Percentiles rank a stretch among this genome's conserved stretches.
Conservation (phyloP, 352 stramenopile species). For the Pythium grandisporangium region DNA sequence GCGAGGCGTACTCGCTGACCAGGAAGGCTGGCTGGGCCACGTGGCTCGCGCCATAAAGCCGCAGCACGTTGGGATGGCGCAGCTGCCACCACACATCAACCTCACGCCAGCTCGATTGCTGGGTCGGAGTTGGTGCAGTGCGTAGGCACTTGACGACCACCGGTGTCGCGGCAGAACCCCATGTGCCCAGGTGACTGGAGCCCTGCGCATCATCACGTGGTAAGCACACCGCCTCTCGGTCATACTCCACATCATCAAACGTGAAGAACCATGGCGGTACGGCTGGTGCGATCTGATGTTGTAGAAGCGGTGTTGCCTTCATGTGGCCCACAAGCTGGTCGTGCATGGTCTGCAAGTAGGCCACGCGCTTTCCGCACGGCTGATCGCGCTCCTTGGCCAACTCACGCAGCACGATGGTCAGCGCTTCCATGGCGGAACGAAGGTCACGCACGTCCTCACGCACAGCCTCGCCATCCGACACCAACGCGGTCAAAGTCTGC, state of each 20-base stretch:
- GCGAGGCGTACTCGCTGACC: constrained; percentile 18
- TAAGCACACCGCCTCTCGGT: too few relatives aligned
- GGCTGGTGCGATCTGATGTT: too few relatives aligned
- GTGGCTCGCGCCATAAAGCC: constrained; percentile 23
- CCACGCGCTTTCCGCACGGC: too few relatives aligned
- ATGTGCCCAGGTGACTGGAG: too few relatives aligned
- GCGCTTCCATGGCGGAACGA: constrained; percentile 5
- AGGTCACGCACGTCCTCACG: background rate
- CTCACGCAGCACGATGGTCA: constrained; percentile 8
- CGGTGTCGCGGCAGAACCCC: background rate
- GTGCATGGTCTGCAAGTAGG: too few relatives aligned
- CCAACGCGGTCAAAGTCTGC: too few relatives aligned
- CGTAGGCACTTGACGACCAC: constrained; percentile 16
- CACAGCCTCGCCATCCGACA: constrained; percentile 3
- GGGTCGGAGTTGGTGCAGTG: too few relatives aligned
- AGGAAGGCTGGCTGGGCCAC: constrained; percentile 15
- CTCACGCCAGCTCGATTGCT: too few relatives aligned
- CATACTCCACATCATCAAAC: constrained; percentile 11
- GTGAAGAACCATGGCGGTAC: constrained; percentile 22
- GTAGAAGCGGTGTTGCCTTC: too few relatives aligned
- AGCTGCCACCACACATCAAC: constrained; percentile 19
- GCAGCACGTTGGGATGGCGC: constrained; percentile 25
- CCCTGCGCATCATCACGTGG: too few relatives aligned
- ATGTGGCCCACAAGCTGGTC: too few relatives aligned
- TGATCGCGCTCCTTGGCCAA: too few relatives aligned